These are phyloP conservation scores for Scedosporium dehoogii DNA, from an alignment of 2,329 filamentous ascomycete species.

Conservation along the genomic window DNA sequence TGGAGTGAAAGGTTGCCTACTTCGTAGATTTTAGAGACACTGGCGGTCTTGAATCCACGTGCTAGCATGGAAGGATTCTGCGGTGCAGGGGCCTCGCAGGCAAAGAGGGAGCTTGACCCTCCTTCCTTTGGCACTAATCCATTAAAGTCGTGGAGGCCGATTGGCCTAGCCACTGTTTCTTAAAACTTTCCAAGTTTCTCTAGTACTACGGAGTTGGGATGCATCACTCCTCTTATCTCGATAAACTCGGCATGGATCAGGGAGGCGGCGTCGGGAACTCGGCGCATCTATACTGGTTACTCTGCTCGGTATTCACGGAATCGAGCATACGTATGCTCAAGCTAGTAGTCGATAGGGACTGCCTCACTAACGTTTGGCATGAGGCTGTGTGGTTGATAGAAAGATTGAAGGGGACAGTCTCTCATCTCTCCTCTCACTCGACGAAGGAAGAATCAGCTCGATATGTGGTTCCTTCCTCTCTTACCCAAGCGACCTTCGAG, in stretches of 20 bases:
- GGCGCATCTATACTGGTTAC: background rate
- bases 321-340: background rate
- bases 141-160: background rate
- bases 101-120: background rate
- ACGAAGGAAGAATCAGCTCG: no score
- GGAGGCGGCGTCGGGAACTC: background rate
- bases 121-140: background rate
- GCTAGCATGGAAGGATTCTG: background rate
- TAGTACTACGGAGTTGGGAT: background rate
- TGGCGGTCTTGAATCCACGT: background rate
- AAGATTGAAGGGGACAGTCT: background rate
- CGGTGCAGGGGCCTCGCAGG: background rate
- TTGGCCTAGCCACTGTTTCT: background rate
- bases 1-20: background rate
- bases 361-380: background rate
- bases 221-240: background rate
- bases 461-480: background rate
- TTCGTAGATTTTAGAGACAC: background rate
- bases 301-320: background rate
- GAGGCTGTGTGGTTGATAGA: background rate
- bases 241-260: background rate
- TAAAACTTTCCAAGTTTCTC: background rate
- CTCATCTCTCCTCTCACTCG: no score
- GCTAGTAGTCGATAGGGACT: background rate
- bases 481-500: background rate